These are phyloP conservation scores for Skeletonema menzelii DNA, from an alignment of 108 stramenopile species.

Conservation along the genomic window DNA sequence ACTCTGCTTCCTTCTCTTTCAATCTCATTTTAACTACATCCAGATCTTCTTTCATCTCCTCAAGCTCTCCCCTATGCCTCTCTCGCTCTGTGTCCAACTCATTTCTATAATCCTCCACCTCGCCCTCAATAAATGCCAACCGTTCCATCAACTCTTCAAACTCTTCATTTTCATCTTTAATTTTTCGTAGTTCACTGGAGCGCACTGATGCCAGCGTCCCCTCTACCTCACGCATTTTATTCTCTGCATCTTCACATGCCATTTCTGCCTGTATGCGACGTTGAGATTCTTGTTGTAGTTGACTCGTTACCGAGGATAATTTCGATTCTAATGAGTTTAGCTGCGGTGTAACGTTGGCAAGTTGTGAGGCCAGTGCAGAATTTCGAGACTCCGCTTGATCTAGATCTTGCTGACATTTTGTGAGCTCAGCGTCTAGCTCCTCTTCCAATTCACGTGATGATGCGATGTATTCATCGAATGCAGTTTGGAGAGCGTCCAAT, in stretches of 20 bases:
- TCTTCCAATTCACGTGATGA: conserved; percentile 83
- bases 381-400: conserved; percentile 81
- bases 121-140: conserved; percentile 82
- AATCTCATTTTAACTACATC: conserved; percentile 19
- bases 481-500: conserved; percentile 82
- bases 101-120: conserved; percentile 76
- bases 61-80: conserved; percentile 65
- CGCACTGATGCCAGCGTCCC: conserved; percentile 46
- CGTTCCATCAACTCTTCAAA: conserved; percentile 82
- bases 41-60: conserved; percentile 53
- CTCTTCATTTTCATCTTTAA: conserved; percentile 79
- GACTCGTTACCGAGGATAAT: conserved; percentile 56
- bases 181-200: conserved; percentile 35
- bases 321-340: conserved; percentile 73
- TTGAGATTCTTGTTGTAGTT: conserved; percentile 68
- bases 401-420: conserved; percentile 88
- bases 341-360: conserved; percentile 86
- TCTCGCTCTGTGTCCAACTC: conserved; percentile 82
- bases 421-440: conserved; percentile 88
- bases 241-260: conserved; percentile 79
- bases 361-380: conserved; percentile 78
- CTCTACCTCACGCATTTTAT: conserved; percentile 68
- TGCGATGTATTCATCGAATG: conserved; percentile 91
- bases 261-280: conserved; percentile 76
- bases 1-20: conserved; percentile 23